These are phyloP conservation scores for Fusarium bulbicola DNA, from an alignment of 2,329 filamentous ascomycete genomes.

Conservation along the genomic window DNA sequence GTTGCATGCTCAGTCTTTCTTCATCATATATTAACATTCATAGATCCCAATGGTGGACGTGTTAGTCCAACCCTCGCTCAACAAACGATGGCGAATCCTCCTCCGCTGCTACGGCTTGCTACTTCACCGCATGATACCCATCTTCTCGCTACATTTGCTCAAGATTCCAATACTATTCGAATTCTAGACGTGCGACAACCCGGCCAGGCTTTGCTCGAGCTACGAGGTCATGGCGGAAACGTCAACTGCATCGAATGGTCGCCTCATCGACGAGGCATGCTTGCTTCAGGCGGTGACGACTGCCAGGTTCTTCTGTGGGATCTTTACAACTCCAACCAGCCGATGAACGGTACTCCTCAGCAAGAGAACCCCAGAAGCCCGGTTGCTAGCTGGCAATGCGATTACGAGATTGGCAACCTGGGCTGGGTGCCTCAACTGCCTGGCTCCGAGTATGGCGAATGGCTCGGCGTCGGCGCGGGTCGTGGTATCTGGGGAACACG, in stretches of 20 bases:
- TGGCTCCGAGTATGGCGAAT: slow-evolving; percentile 77
- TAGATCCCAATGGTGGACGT: slow-evolving; percentile 66
- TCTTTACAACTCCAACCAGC: slow-evolving; percentile 71
- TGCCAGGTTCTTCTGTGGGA: slow-evolving; percentile 95
- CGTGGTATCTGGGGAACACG: slow-evolving; percentile 82
- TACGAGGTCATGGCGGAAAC: slow-evolving; percentile 84
- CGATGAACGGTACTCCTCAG: slow-evolving; percentile 60
- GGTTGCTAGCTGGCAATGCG: slow-evolving; percentile 82
- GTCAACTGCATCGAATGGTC: slow-evolving; percentile 98
- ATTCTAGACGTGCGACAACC: slow-evolving; percentile 97
- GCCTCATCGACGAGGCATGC: slow-evolving; percentile 82
- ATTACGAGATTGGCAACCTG: slow-evolving; percentile 86
- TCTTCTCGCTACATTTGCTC: slow-evolving; percentile 94
- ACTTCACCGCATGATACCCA: slow-evolving; percentile 96
- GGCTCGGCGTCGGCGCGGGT: slow-evolving; percentile 84
- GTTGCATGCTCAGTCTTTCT: slow-evolving; percentile 23
- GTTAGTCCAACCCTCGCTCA: slow-evolving; percentile 80
- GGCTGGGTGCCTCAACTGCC: slow-evolving; percentile 82
- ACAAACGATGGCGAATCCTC: slow-evolving; percentile 79
- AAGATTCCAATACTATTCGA: slow-evolving; percentile 90
- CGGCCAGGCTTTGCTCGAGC: slow-evolving; percentile 91
- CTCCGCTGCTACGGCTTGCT: slow-evolving; percentile 80
- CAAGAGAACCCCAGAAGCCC: slow-evolving; percentile 71
- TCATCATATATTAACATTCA: not conserved
- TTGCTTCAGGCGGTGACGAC: slow-evolving; percentile 93